Evolutionary conservation across 2,329 filamentous ascomycete species (phyloP).

Genomic region (Phialophora expanda): DNA sequence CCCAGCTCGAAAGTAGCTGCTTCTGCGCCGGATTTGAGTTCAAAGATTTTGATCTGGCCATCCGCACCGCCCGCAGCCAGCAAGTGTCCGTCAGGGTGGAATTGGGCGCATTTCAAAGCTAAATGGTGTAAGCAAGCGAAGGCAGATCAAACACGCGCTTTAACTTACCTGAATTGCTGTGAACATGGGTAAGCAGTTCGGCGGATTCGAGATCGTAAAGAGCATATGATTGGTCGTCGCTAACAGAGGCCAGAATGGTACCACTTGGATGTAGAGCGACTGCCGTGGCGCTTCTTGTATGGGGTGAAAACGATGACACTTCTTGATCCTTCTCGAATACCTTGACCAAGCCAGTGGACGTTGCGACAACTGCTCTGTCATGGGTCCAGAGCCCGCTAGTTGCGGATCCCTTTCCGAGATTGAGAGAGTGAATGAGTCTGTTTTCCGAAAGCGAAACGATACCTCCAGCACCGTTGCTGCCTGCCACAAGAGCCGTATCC

Average conservation of each 20-base stretch:
- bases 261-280: conserved; percentile 83
- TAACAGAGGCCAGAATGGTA: conserved; percentile 82
- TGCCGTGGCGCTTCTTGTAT: conserved; percentile 79
- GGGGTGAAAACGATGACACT: conserved; percentile 73
- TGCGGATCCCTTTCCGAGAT: conserved; percentile 62
- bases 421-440: conserved; percentile 68
- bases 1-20: conserved; percentile 72
- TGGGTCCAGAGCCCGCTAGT: conserved; percentile 67
- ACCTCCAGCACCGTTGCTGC: conserved; percentile 74
- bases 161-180: conserved; percentile 75
- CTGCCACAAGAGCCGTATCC: conserved; percentile 74
- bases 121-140: conserved; percentile 31
- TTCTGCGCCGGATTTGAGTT: conserved; percentile 77
- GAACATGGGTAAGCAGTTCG: conserved; percentile 76
- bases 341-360: conserved; percentile 77
- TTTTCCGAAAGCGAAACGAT: conserved; percentile 79
- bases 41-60: conserved; percentile 85
- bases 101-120: conserved; percentile 78
- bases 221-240: conserved; percentile 88
- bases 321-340: conserved; percentile 73
- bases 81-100: conserved; percentile 96
- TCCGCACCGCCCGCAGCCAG: conserved; percentile 81
- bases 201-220: conserved; percentile 78
- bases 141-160: background rate
- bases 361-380: conserved; percentile 72